Evolutionary conservation across 345 rosid species (phyloP), one percentile per base, ranked within the genome.

Genomic region (Capsella bursapastoris): DNA sequence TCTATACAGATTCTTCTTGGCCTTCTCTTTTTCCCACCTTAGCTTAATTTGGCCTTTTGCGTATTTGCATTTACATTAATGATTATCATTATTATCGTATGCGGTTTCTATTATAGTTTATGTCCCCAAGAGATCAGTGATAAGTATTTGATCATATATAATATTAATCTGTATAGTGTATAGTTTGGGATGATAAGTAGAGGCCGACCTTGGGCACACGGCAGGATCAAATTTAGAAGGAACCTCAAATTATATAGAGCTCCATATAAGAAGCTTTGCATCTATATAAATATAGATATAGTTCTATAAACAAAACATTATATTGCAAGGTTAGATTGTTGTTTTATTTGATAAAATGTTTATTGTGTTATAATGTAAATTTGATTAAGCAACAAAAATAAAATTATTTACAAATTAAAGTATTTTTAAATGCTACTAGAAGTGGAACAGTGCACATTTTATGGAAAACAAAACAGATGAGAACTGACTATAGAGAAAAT

Each of bases 1-100:
- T 22, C 25, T 22, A 22, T 56, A 56, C 31, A 65, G 57, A 73
- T 73, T 73, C 78, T 32, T 64, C 25, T 63, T 63, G 64, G 64
- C 48, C 60, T 73, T 40, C 3, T 8, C 15, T 43, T 56, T 38
- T 9, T 22, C 61, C 61, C 28, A 52, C 37, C 38, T 57, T 32
- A 22, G 2, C 25, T 22, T 22, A 22, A 22, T 22, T 22, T 22
- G 22, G 25, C 41, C 41, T 57, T 57, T 52, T 67, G 43, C 53
- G 18, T 15, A 43, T 55, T 55, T 71, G 29, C 35, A 41, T 27
- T 37, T 7, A 38, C 35, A 37, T 2, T 6, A 18, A 66, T 8
- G 2, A 32, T 57, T 13, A n/a, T 22, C 9, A 69, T 45, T 13
- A 58, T 8, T 13, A 58, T 8, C 18, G 5, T n/a, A n/a, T 13